These are phyloP conservation scores for Metarhizium sp. DNA, from an alignment of 2,329 filamentous ascomycete genomes.

Conservation along the genomic window DNA sequence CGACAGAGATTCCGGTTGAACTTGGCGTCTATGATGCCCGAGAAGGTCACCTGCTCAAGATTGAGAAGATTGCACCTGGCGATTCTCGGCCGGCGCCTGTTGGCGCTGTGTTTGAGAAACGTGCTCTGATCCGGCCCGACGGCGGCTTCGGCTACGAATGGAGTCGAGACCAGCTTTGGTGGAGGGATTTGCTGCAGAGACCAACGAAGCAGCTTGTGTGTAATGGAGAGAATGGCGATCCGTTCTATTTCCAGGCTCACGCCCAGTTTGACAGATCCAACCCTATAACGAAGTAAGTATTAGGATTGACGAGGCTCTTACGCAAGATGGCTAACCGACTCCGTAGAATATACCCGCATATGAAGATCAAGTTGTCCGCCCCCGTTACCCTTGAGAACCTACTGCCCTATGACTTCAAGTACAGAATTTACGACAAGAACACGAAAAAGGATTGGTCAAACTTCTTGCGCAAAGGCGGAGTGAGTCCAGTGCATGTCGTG, in stretches of 20 bases:
- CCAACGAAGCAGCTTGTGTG: conserved; percentile 85
- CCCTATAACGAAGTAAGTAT: conserved; percentile 60
- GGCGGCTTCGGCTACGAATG: conserved; percentile 95
- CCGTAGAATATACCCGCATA: conserved; percentile 74
- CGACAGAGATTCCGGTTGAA: conserved; percentile 93
- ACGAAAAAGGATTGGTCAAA: conserved; percentile 99
- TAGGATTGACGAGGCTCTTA: not conserved
- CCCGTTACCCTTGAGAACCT: conserved; percentile 92
- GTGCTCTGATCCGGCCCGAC: conserved; percentile 78
- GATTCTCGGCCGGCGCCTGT: conserved; percentile 85
- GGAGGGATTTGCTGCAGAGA: conserved; percentile 79
- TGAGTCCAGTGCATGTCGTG: conserved; percentile 95
- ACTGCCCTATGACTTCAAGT: conserved; percentile 96
- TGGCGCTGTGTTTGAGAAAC: conserved; percentile 84
- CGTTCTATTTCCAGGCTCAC: conserved; percentile 96
- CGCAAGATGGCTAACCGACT: not conserved
- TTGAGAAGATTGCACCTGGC: conserved; percentile 92
- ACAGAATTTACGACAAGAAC: conserved; percentile 97
- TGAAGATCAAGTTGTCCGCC: conserved; percentile 85
- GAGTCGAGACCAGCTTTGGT: conserved; percentile 84
- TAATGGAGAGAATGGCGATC: conserved; percentile 74
- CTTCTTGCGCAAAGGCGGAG: conserved; percentile 89
- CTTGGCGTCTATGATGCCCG: conserved; percentile 81
- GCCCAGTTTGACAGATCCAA: conserved; percentile 77
- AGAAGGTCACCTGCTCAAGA: conserved; percentile 86